phyloP scores from a whole-genome alignment of 2,329 filamentous ascomycete species.

The Nemania abortiva region DNA sequence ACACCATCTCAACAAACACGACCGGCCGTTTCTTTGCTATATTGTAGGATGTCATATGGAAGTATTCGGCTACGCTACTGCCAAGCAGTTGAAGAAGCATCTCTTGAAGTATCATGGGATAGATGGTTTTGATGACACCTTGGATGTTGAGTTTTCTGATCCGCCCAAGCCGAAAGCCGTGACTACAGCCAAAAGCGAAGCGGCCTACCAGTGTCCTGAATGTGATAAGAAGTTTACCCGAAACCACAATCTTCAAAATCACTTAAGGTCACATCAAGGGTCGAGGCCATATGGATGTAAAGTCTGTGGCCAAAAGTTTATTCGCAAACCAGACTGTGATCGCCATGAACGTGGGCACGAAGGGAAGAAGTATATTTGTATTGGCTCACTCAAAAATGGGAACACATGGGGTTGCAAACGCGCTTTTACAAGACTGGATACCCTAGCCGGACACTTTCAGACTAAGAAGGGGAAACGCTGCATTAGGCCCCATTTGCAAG shows the following conservation, averaged over 20 bases:
- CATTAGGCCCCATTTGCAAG: conserved; percentile 34
- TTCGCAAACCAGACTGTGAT: conserved; percentile 36
- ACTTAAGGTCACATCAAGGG: conserved; percentile 40
- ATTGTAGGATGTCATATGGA: conserved; percentile 50
- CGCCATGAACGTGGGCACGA: conserved; percentile 42
- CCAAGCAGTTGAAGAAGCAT: conserved; percentile 53
- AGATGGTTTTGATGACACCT: conserved; percentile 32
- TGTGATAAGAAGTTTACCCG: conserved; percentile 44
- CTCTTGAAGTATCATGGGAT: conserved; percentile 44
- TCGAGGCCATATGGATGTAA: conserved; percentile 40
- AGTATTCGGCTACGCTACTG: conserved; percentile 52
- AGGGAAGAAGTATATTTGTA: conserved; percentile 41
- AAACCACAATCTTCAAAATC: conserved; percentile 41
- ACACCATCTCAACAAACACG: conserved; percentile 52
- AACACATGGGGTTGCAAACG: conserved; percentile 43
- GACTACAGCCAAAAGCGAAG: conserved; percentile 23
- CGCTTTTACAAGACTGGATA: conserved; percentile 42
- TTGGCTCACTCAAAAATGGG: conserved; percentile 41
- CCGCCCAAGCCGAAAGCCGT: conserved; percentile 28
- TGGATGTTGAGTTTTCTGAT: conserved; percentile 39
- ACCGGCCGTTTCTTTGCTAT: conserved; percentile 53
- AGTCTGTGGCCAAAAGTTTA: conserved; percentile 39
- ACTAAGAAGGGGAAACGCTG: conserved; percentile 42
- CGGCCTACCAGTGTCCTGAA: conserved; percentile 32
- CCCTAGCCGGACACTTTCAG: conserved; percentile 40